Conservation (phyloP, 495 filamentous ascomycete genomes). For the Cenococcum geophilum region DNA sequence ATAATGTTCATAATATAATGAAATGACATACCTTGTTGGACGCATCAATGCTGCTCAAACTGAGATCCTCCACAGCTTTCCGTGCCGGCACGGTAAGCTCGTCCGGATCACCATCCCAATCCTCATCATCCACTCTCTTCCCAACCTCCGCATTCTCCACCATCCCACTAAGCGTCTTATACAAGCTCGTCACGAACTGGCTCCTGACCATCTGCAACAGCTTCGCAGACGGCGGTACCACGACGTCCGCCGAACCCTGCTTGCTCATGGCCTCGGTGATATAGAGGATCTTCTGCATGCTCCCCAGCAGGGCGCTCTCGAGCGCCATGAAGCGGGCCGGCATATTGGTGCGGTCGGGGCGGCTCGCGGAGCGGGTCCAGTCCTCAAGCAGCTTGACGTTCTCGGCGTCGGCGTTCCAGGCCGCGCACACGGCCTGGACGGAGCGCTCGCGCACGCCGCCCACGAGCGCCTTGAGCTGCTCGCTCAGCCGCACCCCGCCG, state of each 20-base stretch:
- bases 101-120: conserved; percentile 45
- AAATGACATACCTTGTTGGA: conserved; percentile 58
- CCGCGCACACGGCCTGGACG: conserved; percentile 68
- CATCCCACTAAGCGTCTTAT: conserved; percentile 87
- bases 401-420: conserved; percentile 85
- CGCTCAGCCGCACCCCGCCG: conserved; percentile 11
- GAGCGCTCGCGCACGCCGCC: conserved; percentile 75
- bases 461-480: conserved; percentile 58
- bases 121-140: conserved; percentile 52
- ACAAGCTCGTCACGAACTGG: conserved; percentile 84
- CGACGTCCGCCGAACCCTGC: conserved; percentile 61
- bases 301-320: conserved; percentile 66
- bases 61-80: conserved; percentile 18
- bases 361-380: conserved; percentile 75
- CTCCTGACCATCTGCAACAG: conserved; percentile 76
- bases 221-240: conserved; percentile 75
- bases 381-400: conserved; percentile 84
- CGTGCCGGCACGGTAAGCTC: conserved; percentile 34
- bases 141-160: conserved; percentile 87
- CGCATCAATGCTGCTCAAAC: conserved; percentile 48
- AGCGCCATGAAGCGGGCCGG: conserved; percentile 73
- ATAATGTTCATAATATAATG: not conserved
- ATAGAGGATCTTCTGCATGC: conserved; percentile 92
- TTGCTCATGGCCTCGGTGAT: conserved; percentile 74
- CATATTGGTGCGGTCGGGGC: conserved; percentile 82